Evolutionary conservation across 2,329 filamentous ascomycete species (phyloP), one percentile per base, ranked within the genome.

Genomic region (Phialocephala subalpina): DNA sequence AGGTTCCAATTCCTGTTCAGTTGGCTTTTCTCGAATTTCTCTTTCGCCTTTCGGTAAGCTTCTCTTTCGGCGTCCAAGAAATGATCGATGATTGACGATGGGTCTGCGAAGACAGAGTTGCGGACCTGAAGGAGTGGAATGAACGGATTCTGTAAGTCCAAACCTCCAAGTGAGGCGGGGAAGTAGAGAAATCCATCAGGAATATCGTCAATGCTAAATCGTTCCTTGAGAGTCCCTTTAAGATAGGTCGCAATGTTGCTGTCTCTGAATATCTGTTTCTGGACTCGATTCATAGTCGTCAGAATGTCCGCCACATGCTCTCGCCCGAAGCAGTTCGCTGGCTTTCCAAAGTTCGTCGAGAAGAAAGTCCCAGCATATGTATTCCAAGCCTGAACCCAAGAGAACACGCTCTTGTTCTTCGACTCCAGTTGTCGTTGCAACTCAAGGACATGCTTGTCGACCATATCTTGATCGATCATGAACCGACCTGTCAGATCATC

Each of bases 311-410:
- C 83, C 61, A 88, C 81, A 71, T 89, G 86, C 47, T 80, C 76
- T 22, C 81, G 80, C 0, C 84, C 84, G 67, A 87, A 86, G 67
- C 84, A 86, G 64, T 83, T 80, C 16, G 84, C 83, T 3, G 85
- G 82, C 62, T 82, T 82, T 8, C 83, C 86, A 66, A 89, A 87
- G 70, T 87, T 88, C 69, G 82, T 84, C 60, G 78, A 78, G 72
- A 89, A 87, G 75, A 88, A 89, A 1, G 82, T 80, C 8, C 79
- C 80, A 35, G 84, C 82, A 72, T 87, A 88, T 45, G 80, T 83
- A 70, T 89, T 89, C 81, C 86, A 89, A 0, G 85, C 85, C 69
- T 88, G 82, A 3, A 89, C 81, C 81, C 85, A 89, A 29, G 83
- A 79, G 67, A 90, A 85, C 7, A 89, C 77, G 64, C 82, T 80